Conservation (phyloP, 495 filamentous ascomycete species). For the Tuber brumale region DNA sequence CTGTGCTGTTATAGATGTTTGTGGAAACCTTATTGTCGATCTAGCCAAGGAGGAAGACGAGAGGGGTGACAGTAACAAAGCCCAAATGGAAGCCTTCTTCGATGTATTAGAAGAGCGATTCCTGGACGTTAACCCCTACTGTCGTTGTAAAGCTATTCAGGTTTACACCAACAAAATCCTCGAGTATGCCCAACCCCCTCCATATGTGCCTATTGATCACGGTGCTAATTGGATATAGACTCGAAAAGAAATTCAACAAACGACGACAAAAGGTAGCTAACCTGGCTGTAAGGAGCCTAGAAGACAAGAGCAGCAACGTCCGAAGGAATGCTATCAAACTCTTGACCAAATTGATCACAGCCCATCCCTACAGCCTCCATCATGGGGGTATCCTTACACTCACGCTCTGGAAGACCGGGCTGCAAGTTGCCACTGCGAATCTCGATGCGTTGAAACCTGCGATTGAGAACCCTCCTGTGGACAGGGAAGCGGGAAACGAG, state of each 20-base stretch:
- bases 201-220: neutral
- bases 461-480: conserved; percentile 52
- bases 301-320: conserved; percentile 98
- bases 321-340: conserved; percentile 91
- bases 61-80: conserved; percentile 79
- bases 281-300: conserved; percentile 75
- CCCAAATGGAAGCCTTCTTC: conserved; percentile 91
- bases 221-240: conserved; percentile 23
- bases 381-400: conserved; percentile 79
- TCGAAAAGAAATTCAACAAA: conserved; percentile 92
- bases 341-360: conserved; percentile 75
- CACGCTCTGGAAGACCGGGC: conserved; percentile 74
- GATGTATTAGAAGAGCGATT: conserved; percentile 94
- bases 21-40: conserved; percentile 89
- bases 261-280: conserved; percentile 78
- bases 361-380: conserved; percentile 86
- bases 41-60: conserved; percentile 80
- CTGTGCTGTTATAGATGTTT: conserved; percentile 93
- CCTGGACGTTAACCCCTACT: conserved; percentile 94
- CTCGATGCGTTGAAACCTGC: conserved; percentile 71
- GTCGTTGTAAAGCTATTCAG: conserved; percentile 82
- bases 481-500: conserved; percentile 41
- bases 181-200: conserved; percentile 45
- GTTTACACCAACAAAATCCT: conserved; percentile 79
- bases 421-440: conserved; percentile 74